These are phyloP conservation scores for Talaromyces atroroseus DNA, from an alignment of 2,329 filamentous ascomycete species.

Conservation along the genomic window DNA sequence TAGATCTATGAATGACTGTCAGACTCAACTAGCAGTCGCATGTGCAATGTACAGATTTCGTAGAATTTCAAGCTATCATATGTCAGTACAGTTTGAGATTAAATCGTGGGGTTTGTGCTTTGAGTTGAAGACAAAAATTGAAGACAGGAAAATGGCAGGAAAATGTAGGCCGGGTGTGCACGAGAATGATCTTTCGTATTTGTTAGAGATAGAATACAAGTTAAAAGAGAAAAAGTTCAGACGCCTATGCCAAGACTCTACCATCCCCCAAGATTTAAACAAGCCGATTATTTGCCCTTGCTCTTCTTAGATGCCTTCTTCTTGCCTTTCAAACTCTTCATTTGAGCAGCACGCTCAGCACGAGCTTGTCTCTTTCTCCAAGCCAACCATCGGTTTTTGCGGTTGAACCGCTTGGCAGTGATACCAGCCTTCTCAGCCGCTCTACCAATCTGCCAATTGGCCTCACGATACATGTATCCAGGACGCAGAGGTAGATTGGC, in stretches of 20 bases:
- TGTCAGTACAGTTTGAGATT: not conserved
- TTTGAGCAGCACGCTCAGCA: constrained; percentile 48
- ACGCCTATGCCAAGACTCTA: not conserved
- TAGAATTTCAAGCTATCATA: not conserved
- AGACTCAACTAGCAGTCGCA: not conserved
- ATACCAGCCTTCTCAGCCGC: constrained; percentile 57
- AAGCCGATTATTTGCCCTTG: constrained; percentile 22
- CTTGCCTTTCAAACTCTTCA: constrained; percentile 49
- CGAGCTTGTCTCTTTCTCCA: constrained; percentile 57
- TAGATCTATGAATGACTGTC: not conserved
- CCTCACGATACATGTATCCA: constrained; percentile 60
- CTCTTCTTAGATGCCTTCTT: constrained; percentile 35
- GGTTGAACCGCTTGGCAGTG: constrained; percentile 51
- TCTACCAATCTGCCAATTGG: constrained; percentile 64
- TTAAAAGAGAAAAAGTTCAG: constrained; percentile 5
- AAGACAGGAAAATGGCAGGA: not conserved
- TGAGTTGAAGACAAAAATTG: not conserved
- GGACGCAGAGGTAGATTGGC: constrained; percentile 40
- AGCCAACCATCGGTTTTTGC: constrained; percentile 57
- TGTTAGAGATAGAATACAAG: constrained; percentile 12
- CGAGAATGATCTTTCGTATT: not conserved
- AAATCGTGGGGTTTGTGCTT: not conserved
- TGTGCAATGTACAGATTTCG: not conserved
- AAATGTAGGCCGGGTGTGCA: not conserved
- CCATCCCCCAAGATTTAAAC: not conserved